Evolutionary conservation across 1,284 basidiomycete species (phyloP).

Genomic region (Stereum hirsutum): DNA sequence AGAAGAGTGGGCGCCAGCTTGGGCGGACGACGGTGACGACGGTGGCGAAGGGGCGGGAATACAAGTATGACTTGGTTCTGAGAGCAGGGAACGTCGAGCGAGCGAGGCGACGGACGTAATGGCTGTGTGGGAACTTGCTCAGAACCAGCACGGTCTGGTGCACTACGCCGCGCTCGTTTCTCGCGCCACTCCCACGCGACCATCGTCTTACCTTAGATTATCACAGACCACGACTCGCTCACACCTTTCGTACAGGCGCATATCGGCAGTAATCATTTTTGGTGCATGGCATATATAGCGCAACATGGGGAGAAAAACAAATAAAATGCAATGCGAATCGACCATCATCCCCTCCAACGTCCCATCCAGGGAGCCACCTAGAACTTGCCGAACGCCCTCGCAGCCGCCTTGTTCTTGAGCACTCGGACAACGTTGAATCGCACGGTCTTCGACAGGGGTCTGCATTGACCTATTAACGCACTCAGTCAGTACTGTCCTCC

Average conservation of each 20-base stretch:
- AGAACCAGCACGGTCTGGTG: no score
- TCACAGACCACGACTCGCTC: not conserved
- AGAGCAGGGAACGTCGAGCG: no score
- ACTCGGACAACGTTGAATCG: slow-evolving; percentile 97
- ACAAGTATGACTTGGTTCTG: no score
- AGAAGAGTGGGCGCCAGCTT: slow-evolving; percentile 76
- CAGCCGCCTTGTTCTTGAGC: slow-evolving; percentile 78
- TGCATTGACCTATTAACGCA: slow-evolving; percentile 74
- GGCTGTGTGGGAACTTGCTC: no score
- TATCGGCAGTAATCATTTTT: slow-evolving; percentile 15
- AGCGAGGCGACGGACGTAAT: no score
- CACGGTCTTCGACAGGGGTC: slow-evolving; percentile 98
- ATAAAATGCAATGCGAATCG: slow-evolving; percentile 18
- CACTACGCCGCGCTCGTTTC: not conserved
- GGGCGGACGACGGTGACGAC: slow-evolving; percentile 14
- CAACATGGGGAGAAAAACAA: slow-evolving; percentile 16
- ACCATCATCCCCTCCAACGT: slow-evolving; percentile 19
- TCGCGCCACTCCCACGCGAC: no score
- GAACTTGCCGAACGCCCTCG: slow-evolving; percentile 94
- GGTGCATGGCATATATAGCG: slow-evolving; percentile 23
- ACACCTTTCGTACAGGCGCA: not conserved
- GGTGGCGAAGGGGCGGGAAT: slow-evolving; percentile 2
- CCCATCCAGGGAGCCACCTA: slow-evolving; percentile 31
- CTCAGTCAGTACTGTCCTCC: slow-evolving; percentile 4
- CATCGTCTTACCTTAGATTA: not conserved